Evolutionary conservation across 2,329 filamentous ascomycete genomes (phyloP), one percentile per base, ranked within the genome.

Genomic region (Dactylellina cionopaga): DNA sequence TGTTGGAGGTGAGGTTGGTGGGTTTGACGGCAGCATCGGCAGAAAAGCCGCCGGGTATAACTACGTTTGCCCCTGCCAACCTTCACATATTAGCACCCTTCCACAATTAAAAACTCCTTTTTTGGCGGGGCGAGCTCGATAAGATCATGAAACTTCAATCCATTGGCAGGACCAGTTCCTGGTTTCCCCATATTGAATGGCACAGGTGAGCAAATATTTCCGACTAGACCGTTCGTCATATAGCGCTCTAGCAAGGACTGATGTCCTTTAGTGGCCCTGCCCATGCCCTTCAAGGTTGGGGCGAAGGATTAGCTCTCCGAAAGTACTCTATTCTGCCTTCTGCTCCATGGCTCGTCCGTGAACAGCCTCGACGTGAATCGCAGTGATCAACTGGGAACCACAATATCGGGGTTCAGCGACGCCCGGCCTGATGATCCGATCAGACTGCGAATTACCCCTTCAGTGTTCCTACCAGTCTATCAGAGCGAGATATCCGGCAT

Each of bases 41-140:
- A 58, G 66, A 71, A 71, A 71, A 64, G 66, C 66, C 66, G 66
- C 66, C 66, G 66, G 66, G 59, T 71, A 71, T 71, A 58, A 59
- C 41, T 58, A 29, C 24, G 33, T 17, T n/a, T 27, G 56, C 56
- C 65, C 65, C 49, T 64, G 52, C 22, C 41, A 19, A 39, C 39
- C 65, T 62, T 64, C 51, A 44, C 64, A 62, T 54, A 62, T 62
- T 60, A 54, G 35, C 55, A 47, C 51, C 55, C 49, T 54, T 62
- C 37, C 62, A 25, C 62, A 66, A 66, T 66, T 49, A 37, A 49
- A 64, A 29, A 22, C 31, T 55, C 35, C 51, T 25, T 41, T 41
- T 27, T n/a, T n/a, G 9, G 17, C 29, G 10, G 49, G 25, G 49
- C 33, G 22, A 54, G 33, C 29, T 54, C 49, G 29, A 55, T n/a